A percentile compares a stretch with the other conserved stretches of the same genome.
Conservation (phyloP, 345 rosid species). For the Rhodamnia argentea region DNA sequence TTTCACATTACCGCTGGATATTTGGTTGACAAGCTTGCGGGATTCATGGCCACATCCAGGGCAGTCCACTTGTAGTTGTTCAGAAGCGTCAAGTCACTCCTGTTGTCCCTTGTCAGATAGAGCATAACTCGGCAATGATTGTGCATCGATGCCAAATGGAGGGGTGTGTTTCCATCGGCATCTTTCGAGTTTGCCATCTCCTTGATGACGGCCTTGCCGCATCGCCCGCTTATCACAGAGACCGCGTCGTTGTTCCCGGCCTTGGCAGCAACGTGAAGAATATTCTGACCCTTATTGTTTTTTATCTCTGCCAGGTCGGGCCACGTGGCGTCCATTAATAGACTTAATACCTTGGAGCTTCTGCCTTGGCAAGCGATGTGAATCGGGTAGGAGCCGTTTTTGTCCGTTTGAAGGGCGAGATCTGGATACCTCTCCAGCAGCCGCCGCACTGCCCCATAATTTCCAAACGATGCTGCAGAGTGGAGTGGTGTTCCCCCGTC, state of each 20-base stretch:
- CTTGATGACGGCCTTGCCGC: background rate
- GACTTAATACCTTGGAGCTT: too few relatives aligned
- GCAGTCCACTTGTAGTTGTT: fast-evolving
- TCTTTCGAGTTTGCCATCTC: background rate
- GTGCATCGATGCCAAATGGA: background rate
- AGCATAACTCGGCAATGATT: fast-evolving
- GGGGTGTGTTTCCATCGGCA: background rate
- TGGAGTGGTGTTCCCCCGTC: background rate
- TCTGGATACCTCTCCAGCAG: fast-evolving
- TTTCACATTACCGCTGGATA: fast-evolving
- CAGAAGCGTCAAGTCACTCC: fast-evolving
- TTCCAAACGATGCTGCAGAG: background rate
- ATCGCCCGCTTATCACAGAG: fast-evolving
- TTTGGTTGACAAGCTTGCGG: too few relatives aligned
- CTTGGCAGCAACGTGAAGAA: background rate
- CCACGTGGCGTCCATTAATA: background rate
- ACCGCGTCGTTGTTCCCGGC: fast-evolving
- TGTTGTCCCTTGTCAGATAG: fast-evolving
- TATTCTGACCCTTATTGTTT: background rate
- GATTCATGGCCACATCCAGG: fast-evolving
- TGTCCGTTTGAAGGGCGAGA: background rate
- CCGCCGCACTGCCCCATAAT: fast-evolving
- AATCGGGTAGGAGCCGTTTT: background rate
- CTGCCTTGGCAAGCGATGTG: background rate
- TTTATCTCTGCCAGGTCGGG: background rate